Evolutionary conservation across 768 basidiomycete genomes (phyloP).

Genomic region (Pleurotus salmoneostramineus): DNA sequence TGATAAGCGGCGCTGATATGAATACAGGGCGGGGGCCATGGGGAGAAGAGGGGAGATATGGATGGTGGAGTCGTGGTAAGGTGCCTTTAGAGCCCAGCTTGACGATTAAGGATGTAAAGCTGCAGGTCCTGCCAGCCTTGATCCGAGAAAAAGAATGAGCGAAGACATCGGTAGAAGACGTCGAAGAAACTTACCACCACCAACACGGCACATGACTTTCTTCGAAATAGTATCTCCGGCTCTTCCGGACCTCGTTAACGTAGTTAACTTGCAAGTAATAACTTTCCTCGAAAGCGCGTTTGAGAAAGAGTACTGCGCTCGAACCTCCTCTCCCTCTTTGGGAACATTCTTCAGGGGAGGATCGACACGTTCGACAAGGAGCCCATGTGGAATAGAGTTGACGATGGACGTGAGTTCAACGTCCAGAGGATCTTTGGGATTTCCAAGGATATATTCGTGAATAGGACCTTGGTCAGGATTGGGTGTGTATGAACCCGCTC

Average conservation of each 20-base stretch:
- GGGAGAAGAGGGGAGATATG: neutral
- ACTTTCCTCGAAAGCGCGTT: conserved; percentile 70
- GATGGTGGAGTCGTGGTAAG: neutral
- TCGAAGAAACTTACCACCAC: conserved; percentile 57
- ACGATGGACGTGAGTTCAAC: conserved; percentile 70
- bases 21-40: neutral
- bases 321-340: conserved; percentile 73
- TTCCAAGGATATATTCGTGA: conserved; percentile 63
- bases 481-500: conserved; percentile 63
- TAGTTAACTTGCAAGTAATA: conserved; percentile 77
- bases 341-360: conserved; percentile 64
- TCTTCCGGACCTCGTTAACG: conserved; percentile 59
- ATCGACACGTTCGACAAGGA: conserved; percentile 78
- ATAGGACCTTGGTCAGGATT: conserved; percentile 46
- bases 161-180: neutral
- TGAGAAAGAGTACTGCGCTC: conserved; percentile 81
- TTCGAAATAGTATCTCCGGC: conserved; percentile 54
- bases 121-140: conserved; percentile 79
- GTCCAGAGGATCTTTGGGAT: conserved; percentile 78
- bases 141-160: neutral
- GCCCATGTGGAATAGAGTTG: conserved; percentile 73
- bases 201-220: conserved; percentile 91
- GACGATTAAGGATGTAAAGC: conserved; percentile 73
- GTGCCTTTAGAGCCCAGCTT: conserved; percentile 51
- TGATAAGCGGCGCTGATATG: neutral